Conservation (phyloP, 495 filamentous ascomycete species). For the Hamigera avellanea region DNA sequence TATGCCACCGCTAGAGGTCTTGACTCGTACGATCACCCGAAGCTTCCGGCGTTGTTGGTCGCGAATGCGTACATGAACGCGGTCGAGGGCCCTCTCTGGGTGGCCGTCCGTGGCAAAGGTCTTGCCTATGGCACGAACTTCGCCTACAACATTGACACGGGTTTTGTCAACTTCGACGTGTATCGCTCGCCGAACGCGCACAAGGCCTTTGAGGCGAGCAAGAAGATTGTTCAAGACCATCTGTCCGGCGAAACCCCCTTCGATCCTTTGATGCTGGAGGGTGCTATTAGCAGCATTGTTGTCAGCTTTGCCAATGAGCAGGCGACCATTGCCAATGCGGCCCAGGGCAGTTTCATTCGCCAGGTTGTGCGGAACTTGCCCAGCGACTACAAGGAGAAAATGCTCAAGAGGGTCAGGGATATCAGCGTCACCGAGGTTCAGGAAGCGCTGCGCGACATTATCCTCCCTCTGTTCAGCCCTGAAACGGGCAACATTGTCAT, state of each 20-base stretch:
- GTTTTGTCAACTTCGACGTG: conserved; percentile 68
- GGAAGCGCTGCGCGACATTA: conserved; percentile 56
- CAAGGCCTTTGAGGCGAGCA: conserved; percentile 71
- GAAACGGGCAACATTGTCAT: conserved; percentile 71
- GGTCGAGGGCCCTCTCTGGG: conserved; percentile 90
- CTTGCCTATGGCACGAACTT: conserved; percentile 83
- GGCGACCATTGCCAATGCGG: conserved; percentile 67
- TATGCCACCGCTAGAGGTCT: conserved; percentile 65
- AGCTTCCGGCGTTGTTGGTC: conserved; percentile 73
- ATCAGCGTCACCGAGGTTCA: conserved; percentile 71
- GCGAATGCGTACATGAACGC: conserved; percentile 84
- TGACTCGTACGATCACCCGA: conserved; percentile 59
- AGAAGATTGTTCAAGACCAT: conserved; percentile 59
- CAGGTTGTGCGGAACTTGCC: conserved; percentile 66
- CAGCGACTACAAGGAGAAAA: conserved; percentile 64
- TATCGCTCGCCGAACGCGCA: conserved; percentile 84
- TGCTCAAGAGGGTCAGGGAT: conserved; percentile 63
- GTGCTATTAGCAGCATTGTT: conserved; percentile 80
- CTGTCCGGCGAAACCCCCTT: conserved; percentile 50
- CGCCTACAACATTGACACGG: conserved; percentile 59
- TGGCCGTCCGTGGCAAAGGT: conserved; percentile 79
- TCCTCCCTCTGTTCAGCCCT: conserved; percentile 69
- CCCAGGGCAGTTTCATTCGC: conserved; percentile 67
- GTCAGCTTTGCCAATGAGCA: conserved; percentile 77
- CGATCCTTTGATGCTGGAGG: conserved; percentile 75